These are phyloP conservation scores for Lactifluus piperatus DNA, from an alignment of 768 basidiomycete species.

Conservation along the genomic window DNA sequence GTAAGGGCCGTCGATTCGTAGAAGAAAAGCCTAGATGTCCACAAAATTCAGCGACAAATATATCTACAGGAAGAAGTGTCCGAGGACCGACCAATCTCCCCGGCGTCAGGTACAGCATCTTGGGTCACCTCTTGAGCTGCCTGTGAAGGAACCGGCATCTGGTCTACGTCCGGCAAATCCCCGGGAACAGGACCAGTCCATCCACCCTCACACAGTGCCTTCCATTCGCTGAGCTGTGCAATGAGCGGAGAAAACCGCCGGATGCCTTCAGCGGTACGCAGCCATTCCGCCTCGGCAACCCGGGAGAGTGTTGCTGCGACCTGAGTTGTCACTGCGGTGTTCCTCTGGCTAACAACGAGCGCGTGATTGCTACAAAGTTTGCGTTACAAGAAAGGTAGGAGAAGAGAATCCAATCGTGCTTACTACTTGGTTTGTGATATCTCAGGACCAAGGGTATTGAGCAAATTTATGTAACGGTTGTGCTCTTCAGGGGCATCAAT, in stretches of 20 bases:
- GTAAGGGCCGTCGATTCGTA: background rate
- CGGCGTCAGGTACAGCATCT: background rate
- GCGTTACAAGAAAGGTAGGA: background rate
- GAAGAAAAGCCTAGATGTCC: background rate
- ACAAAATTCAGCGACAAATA: background rate
- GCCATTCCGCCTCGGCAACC: constrained; percentile 76
- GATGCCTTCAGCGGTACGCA: constrained; percentile 60
- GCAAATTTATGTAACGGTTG: constrained; percentile 64
- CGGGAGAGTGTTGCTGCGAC: constrained; percentile 59
- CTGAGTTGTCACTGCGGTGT: constrained; percentile 46
- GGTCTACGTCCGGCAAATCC: constrained; percentile 32
- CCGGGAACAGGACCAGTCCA: constrained; percentile 49
- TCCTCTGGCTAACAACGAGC: constrained; percentile 50
- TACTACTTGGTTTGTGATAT: constrained; percentile 77
- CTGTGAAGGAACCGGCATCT: background rate
- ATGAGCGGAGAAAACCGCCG: constrained; percentile 57
- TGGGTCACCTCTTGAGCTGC: background rate
- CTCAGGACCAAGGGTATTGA: constrained; percentile 65
- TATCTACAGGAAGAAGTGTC: background rate
- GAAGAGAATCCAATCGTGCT: constrained; percentile 25
- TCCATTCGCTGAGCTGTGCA: constrained; percentile 66
- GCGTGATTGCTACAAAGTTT: constrained; percentile 51
- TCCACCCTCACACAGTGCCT: constrained; percentile 64
- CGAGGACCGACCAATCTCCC: background rate
- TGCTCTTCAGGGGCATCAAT: constrained; percentile 66